Percentiles rank a stretch among this genome's conserved stretches.
These are phyloP conservation scores for Sesbania bispinosa DNA, from an alignment of 306 rosid genomes.

Conservation along the genomic window DNA sequence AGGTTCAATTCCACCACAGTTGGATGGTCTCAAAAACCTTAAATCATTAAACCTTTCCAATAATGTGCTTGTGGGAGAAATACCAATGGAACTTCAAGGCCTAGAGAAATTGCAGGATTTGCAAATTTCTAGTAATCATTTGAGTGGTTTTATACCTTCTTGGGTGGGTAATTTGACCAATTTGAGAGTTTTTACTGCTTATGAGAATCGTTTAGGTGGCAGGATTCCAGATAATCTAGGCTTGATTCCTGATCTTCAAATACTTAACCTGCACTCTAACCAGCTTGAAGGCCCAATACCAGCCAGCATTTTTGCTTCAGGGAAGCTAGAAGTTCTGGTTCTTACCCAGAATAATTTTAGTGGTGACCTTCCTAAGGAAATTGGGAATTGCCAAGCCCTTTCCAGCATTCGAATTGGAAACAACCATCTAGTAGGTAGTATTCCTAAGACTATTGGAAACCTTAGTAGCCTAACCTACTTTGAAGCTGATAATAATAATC, in stretches of 20 bases:
- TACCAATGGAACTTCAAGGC: conserved; percentile 74
- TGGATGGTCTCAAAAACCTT: conserved; percentile 71
- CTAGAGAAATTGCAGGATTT: conserved; percentile 62
- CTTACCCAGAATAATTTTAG: conserved; percentile 85
- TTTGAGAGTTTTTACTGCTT: conserved; percentile 78
- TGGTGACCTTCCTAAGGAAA: conserved; percentile 39
- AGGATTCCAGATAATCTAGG: conserved; percentile 77
- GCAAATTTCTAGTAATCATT: conserved; percentile 75
- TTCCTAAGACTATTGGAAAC: conserved; percentile 59
- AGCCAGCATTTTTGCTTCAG: conserved; percentile 66
- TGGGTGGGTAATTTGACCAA: conserved; percentile 87
- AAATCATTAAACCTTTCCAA: conserved; percentile 77
- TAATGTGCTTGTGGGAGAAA: conserved; percentile 70
- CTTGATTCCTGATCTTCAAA: conserved; percentile 58
- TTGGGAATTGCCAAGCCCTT: conserved; percentile 46
- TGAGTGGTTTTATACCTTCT: conserved; percentile 75
- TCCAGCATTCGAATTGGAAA: conserved; percentile 44
- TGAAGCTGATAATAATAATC: conserved; percentile 85
- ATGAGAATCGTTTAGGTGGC: conserved; percentile 81
- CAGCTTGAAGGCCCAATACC: conserved; percentile 84
- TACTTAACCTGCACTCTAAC: conserved; percentile 90
- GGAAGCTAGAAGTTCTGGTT: conserved; percentile 79
- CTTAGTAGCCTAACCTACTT: conserved; percentile 93
- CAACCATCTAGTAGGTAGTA: conserved; percentile 37
- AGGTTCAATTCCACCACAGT: conserved; percentile 70